Percentiles rank a stretch among this genome's conserved stretches.
Conservation (phyloP, 2,329 filamentous ascomycete genomes). For the Fusarium sp. region DNA sequence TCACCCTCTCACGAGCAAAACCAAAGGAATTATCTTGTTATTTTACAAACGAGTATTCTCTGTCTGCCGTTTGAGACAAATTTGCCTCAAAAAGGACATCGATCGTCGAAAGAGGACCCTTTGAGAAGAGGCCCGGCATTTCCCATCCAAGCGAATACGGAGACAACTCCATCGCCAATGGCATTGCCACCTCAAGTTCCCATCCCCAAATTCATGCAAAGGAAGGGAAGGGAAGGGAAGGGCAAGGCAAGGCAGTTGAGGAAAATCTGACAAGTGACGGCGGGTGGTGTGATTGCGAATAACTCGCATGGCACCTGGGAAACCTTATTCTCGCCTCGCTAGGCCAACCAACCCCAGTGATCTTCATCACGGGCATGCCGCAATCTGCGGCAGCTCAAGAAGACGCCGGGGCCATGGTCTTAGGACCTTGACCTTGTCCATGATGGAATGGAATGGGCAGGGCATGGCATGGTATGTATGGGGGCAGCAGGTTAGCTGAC, state of each 20-base stretch:
- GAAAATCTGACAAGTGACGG: constrained; percentile 30
- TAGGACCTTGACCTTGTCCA: background rate
- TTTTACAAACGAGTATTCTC: background rate
- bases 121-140: background rate
- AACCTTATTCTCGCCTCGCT: constrained; percentile 10
- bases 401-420: constrained; percentile 5
- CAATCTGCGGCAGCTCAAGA: constrained; percentile 14
- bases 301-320: background rate
- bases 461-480: background rate
- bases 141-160: background rate
- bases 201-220: constrained; percentile 2
- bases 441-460: background rate
- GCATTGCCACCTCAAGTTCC: background rate
- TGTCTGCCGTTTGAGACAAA: background rate
- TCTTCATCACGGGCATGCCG: constrained; percentile 21
- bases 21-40: background rate
- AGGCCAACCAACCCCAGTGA: constrained; percentile 16
- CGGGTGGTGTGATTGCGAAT: background rate
- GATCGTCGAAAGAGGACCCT: background rate
- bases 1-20: background rate
- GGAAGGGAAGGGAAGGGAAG: background rate
- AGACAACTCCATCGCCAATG: background rate
- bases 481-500: background rate
- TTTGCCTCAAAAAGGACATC: background rate
- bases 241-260: background rate